phyloP scores from a whole-genome alignment of 1,284 basidiomycete species.

The Salmacisia buchloeana region DNA sequence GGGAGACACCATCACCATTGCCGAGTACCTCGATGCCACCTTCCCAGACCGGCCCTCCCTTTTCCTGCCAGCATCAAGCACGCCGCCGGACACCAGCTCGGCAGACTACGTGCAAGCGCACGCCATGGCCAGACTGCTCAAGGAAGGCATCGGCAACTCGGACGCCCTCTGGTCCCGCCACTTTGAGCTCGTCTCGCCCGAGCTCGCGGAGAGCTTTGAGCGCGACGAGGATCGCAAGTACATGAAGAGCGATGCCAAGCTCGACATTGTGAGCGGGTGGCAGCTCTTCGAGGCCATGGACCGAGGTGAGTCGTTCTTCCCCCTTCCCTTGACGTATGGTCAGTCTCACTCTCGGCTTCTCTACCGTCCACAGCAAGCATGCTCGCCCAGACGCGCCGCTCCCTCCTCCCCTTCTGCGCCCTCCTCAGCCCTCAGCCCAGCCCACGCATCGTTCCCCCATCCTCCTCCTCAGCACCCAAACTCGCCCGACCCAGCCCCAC shows the following conservation, averaged over 20 bases:
- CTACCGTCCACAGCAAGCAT: neutral
- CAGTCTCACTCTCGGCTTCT: neutral
- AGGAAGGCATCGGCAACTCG: constrained; percentile 3
- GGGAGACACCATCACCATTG: neutral
- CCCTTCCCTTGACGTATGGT: neutral
- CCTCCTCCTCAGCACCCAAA: neutral
- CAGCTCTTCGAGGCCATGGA: neutral
- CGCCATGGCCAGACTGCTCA: neutral
- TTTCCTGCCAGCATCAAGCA: neutral
- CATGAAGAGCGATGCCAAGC: constrained; percentile 4
- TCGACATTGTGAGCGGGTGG: neutral
- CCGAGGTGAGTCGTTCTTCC: neutral
- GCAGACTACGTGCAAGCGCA: neutral
- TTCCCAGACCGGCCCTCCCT: neutral
- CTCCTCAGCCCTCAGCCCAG: neutral
- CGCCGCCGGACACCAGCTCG: neutral
- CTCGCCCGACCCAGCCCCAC: neutral
- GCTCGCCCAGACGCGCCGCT: constrained; percentile 1
- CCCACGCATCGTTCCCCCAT: neutral
- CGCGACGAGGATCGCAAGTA: neutral
- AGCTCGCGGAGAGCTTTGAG: constrained; percentile 2
- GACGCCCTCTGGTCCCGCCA: neutral
- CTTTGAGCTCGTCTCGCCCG: neutral
- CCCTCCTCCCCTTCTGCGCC: neutral
- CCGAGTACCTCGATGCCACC: neutral